Conservation (phyloP, 2,329 filamentous ascomycete genomes). For the Gaeumannomyces tritici region DNA sequence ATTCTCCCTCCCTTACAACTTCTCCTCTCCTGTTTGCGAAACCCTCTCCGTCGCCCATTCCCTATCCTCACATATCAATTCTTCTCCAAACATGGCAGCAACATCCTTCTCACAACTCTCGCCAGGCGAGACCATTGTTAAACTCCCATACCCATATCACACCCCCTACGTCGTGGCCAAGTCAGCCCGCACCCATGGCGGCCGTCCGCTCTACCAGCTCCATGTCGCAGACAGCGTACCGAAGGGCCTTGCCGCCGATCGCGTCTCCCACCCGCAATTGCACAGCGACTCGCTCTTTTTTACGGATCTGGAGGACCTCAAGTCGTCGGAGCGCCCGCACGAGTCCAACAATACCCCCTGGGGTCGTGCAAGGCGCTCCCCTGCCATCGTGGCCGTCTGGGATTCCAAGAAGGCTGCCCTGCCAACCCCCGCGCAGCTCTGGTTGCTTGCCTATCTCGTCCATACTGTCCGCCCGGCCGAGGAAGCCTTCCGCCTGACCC, state of each 20-base stretch:
- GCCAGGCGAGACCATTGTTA: conserved; percentile 13
- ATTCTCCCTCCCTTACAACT: neutral
- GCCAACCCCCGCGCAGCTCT: conserved; percentile 39
- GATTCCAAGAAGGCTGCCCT: conserved; percentile 18
- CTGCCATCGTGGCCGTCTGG: conserved; percentile 35
- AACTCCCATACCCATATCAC: conserved; percentile 20
- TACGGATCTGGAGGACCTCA: conserved; percentile 21
- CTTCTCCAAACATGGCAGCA: conserved; percentile 3
- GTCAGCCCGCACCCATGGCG: conserved; percentile 1
- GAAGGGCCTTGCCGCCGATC: conserved; percentile 5
- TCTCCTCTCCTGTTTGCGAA: neutral
- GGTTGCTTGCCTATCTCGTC: conserved; percentile 42
- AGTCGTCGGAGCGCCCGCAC: conserved; percentile 20
- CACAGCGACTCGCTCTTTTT: conserved; percentile 17
- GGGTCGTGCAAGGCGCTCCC: conserved; percentile 45
- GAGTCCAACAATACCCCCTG: conserved; percentile 46
- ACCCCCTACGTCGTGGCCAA: conserved; percentile 16
- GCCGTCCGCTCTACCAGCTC: conserved; percentile 10
- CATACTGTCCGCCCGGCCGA: conserved; percentile 38
- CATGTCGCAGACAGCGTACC: conserved; percentile 3
- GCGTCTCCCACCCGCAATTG: conserved; percentile 10
- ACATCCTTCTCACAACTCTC: neutral
- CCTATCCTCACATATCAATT: neutral
- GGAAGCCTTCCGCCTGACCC: conserved; percentile 37
- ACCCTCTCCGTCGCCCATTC: neutral